Evolutionary conservation across 2,329 filamentous ascomycete genomes (phyloP), one percentile per base, ranked within the genome.

Genomic region (Rutstroemia sp.): DNA sequence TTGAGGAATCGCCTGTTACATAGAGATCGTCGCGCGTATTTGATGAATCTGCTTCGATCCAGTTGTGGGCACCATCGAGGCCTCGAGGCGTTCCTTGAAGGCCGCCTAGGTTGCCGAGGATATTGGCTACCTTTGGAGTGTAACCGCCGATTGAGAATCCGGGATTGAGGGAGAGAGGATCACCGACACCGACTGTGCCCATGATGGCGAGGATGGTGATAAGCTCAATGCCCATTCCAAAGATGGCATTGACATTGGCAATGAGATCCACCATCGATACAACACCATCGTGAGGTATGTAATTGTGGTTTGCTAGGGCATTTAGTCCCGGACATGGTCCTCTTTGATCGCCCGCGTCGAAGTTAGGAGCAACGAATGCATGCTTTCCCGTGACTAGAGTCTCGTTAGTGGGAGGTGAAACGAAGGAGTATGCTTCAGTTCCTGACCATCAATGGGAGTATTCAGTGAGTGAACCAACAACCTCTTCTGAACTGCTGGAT

Each of bases 21-120:
- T 63, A 68, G 0, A 81, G 66, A 45, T 81, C 79, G 46, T 75
- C 72, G 2, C 78, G 74, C 0, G 77, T 79, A 49, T 72, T 71
- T 47, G 77, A 79, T 0, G 74, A 74, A 65, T 81, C 79, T 2
- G 73, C 70, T 68, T 81, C 78, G 62, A 79, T 75, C 54, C 74
- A 73, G 63, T 79, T 79, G 65, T 81, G 79, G 3, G 74, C 73
- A 23, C 76, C 75, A 16, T 67, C 66, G 3, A 81, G 70, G 2
- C 77, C 77, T 16, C 71, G 72, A 0, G 76, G 75, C 2, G 70
- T 70, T 2, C 75, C 52, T 51, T 72, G 6, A 18, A 58, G 8
- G 18, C 42, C 49, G 0, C 52, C 19, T 5, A 46, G 66, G 63
- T 56, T 57, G 4, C 25, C 69, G n/a, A 72, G 63, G 12, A 56